Conservation (phyloP, 2,329 filamentous ascomycete genomes). For the Rhynchosporium secalis region DNA sequence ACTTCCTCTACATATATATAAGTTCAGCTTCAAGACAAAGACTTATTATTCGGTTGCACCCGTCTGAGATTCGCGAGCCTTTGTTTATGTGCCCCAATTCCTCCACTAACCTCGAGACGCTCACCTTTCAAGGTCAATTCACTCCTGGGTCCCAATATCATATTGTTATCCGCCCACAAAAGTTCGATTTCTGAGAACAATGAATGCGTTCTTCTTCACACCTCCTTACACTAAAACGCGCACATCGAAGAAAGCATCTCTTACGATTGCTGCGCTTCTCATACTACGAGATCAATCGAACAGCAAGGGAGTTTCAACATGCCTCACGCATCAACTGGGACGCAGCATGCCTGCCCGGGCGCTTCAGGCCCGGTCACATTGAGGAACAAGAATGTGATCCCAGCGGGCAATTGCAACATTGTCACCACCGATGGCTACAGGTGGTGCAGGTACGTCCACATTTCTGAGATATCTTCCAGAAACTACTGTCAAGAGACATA, state of each 20-base stretch:
- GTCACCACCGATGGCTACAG: not conserved
- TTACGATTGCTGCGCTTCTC: not conserved
- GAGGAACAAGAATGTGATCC: not conserved
- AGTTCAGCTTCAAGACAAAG: too few relatives aligned
- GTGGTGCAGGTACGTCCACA: not conserved
- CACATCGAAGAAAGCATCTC: not conserved
- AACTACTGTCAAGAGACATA: too few relatives aligned
- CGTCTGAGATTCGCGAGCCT: not conserved
- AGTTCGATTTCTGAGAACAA: not conserved
- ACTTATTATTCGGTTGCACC: too few relatives aligned
- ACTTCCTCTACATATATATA: too few relatives aligned
- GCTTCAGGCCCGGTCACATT: conserved; percentile 3
- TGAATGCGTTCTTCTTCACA: not conserved
- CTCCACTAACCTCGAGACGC: not conserved
- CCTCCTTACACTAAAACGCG: not conserved
- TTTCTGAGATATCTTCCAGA: too few relatives aligned
- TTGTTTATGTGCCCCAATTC: not conserved
- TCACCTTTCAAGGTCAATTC: not conserved
- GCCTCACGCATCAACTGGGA: conserved; percentile 11
- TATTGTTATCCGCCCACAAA: not conserved
- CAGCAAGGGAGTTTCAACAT: not conserved
- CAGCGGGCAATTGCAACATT: not conserved
- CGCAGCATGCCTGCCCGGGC: not conserved
- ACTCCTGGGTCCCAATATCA: not conserved
- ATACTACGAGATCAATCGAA: not conserved